Evolutionary conservation across 2,329 filamentous ascomycete species (phyloP), one percentile per base, ranked within the genome.

Genomic region (Calycina marina): DNA sequence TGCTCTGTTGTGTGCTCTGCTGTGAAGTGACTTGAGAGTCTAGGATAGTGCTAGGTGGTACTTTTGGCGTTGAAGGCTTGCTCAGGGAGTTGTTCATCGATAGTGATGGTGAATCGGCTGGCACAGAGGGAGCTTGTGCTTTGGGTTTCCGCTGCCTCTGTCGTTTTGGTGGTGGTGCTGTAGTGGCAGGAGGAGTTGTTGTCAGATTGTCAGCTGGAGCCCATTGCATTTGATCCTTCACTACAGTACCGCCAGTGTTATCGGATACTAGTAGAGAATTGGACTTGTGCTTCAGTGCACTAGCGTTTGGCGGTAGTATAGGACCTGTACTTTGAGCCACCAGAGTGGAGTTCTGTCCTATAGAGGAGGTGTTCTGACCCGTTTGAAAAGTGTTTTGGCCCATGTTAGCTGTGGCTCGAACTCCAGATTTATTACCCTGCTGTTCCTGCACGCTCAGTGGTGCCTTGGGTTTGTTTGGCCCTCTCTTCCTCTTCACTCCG

Each of bases 101-200:
- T 2, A 34, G 39, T 28, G 42, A 37, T 6, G 44, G 39, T 25
- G 43, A 38, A 28, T 53, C 32, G 37, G 38, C 29, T 18, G 38
- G 10, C n/a, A n/a, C n/a, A 31, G 39, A 45, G 11, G 49, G 26
- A 10, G 53, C 51, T 28, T 52, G 56, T 14, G 45, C 51, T 28
- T 52, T 56, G 12, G 46, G 47, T 34, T 58, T 61, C 9, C 56
- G 48, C 33, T 56, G 55, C 17, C 58, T 52, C 34, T 53, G 54
- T 17, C 56, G 49, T 36, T 61, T 62, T n/a, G n/a, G n/a, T n/a
- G n/a, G n/a, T n/a, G n/a, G n/a, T n/a, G n/a, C n/a, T n/a, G n/a
- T n/a, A 2, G 55, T 37, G 25, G 52, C 43, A 9, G 56, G 54
- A 2, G 45, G 37, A 20, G 43, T 37, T 10, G 43, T 36, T 10